Evolutionary conservation across 139 green algal species (phyloP).

Genomic region (Micractinium sp.): DNA sequence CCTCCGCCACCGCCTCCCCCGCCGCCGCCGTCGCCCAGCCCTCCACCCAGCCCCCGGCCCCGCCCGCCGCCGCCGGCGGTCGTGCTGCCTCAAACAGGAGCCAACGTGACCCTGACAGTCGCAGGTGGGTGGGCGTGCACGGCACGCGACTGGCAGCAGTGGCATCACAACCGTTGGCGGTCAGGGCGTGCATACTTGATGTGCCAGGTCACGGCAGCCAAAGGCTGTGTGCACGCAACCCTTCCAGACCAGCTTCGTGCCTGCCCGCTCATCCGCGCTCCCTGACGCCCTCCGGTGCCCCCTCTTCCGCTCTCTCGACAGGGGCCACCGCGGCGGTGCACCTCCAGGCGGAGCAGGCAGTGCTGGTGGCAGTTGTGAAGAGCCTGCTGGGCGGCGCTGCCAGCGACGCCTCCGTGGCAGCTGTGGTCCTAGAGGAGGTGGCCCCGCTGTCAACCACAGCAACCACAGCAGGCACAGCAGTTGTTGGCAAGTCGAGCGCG

Average conservation of each 20-base stretch:
- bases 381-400: neutral
- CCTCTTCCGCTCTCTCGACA: too few species aligned
- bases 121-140: neutral
- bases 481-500: neutral
- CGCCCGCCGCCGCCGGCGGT: neutral
- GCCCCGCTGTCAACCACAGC: neutral
- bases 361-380: neutral
- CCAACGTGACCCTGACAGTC: neutral
- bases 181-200: too few species aligned
- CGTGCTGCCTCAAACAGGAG: neutral
- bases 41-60: neutral
- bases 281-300: too few species aligned
- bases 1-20: neutral
- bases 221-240: neutral
- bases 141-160: too few species aligned
- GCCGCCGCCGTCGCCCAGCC: neutral
- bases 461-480: neutral
- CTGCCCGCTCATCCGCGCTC: neutral
- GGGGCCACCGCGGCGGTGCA: neutral
- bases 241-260: too few species aligned
- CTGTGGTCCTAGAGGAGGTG: neutral
- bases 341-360: neutral
- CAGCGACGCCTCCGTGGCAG: neutral
- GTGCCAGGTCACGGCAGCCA: too few species aligned
- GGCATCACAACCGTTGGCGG: neutral